Percentiles rank a stretch among this genome's conserved stretches.
phyloP scores from a whole-genome alignment of 2,329 filamentous ascomycete genomes.

The Ceratocystis ficicola region DNA sequence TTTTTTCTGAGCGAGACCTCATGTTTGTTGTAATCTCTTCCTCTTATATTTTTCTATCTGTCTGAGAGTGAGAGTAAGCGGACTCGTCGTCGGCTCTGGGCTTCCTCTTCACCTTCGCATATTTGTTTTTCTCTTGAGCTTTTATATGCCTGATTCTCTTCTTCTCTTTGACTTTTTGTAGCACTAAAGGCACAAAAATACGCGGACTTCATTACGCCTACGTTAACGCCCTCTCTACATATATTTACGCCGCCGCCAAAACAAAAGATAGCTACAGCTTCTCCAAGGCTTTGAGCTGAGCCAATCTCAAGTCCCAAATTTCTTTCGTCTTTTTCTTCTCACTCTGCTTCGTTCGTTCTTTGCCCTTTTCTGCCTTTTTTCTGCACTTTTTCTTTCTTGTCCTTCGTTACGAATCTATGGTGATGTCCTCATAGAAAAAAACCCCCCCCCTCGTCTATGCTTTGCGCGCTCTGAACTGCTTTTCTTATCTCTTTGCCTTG shows the following conservation, averaged over 20 bases:
- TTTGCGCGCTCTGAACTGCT: neutral
- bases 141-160: neutral
- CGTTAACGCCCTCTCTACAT: neutral
- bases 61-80: neutral
- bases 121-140: neutral
- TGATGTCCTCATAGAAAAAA: constrained; percentile 18
- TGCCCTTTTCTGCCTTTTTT: constrained; percentile 1
- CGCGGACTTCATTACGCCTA: neutral
- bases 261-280: too few relatives aligned
- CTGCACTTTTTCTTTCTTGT: neutral
- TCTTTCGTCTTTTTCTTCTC: constrained; percentile 5
- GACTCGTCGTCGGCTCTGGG: neutral
- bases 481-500: neutral
- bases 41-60: constrained; percentile 14
- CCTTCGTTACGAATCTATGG: constrained; percentile 19
- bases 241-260: constrained; percentile 6
- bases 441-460: neutral
- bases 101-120: neutral
- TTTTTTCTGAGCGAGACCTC: constrained; percentile 10
- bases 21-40: neutral
- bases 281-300: too few relatives aligned
- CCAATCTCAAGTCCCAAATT: neutral
- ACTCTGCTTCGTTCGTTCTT: constrained; percentile 6
- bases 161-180: too few relatives aligned
- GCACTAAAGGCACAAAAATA: too few relatives aligned